phyloP scores from a whole-genome alignment of 2,329 filamentous ascomycete species.

The Cercospora sp. region DNA sequence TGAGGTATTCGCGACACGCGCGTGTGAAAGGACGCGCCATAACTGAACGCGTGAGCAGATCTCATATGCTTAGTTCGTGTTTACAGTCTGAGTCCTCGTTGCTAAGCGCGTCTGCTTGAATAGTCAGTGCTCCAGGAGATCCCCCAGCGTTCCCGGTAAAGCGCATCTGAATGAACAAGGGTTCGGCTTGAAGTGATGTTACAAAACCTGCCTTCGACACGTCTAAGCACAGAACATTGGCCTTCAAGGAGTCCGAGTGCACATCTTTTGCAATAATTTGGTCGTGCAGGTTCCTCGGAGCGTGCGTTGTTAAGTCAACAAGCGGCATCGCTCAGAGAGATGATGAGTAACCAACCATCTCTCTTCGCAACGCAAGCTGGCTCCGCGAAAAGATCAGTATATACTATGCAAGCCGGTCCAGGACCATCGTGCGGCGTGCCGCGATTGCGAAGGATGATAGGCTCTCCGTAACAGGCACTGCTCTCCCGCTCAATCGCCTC shows the following conservation, averaged over 20 bases:
- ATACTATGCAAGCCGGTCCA: neutral
- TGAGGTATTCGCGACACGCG: neutral
- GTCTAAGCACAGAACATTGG: neutral
- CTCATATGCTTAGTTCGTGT: neutral
- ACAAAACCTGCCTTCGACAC: slow-evolving; percentile 1
- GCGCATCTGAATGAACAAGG: neutral
- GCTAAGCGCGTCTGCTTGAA: neutral
- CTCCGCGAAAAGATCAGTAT: neutral
- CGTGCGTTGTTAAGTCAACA: neutral
- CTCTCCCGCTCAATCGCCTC: neutral
- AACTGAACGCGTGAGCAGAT: neutral
- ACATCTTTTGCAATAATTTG: neutral
- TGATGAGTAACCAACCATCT: neutral
- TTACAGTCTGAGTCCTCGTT: neutral
- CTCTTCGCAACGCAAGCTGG: neutral
- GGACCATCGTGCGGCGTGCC: neutral
- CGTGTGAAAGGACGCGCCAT: neutral
- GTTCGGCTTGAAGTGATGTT: neutral
- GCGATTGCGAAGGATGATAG: neutral
- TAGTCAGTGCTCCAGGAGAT: neutral
- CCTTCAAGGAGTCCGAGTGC: neutral
- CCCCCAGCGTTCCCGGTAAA: neutral
- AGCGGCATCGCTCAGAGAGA: neutral
- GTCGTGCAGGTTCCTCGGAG: neutral
- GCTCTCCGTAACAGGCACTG: neutral